A percentile compares a stretch with the other conserved stretches of the same genome.
Conservation (phyloP, 1,284 basidiomycete species). For the Coniferiporia weirii region DNA sequence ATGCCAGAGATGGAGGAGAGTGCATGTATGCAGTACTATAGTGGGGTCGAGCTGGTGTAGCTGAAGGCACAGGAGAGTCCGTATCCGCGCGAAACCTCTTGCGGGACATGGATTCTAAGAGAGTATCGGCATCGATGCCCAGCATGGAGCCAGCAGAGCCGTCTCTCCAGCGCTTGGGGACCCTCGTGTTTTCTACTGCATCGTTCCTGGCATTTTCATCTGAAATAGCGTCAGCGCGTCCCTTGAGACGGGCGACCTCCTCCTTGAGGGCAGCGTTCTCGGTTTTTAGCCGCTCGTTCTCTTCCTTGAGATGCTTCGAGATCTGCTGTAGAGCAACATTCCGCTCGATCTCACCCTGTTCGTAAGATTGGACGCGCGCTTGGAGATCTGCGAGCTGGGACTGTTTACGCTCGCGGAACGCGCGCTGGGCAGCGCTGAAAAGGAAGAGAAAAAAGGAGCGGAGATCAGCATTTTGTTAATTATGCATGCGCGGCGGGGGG, state of each 20-base stretch:
- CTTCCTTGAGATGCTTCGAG: slow-evolving; percentile 83
- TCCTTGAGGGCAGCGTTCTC: slow-evolving; percentile 62
- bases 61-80: slow-evolving; percentile 25
- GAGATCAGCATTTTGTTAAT: background rate
- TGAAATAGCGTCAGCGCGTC: slow-evolving; percentile 34
- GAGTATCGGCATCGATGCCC: slow-evolving; percentile 17
- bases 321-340: slow-evolving; percentile 83
- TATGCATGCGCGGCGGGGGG: background rate
- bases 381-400: slow-evolving; percentile 88
- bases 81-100: slow-evolving; percentile 41
- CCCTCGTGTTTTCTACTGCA: background rate
- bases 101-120: slow-evolving; percentile 33
- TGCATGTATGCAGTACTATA: slow-evolving; percentile 22
- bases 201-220: slow-evolving; percentile 20
- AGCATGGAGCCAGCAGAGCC: slow-evolving; percentile 34
- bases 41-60: slow-evolving; percentile 20
- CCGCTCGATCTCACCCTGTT: slow-evolving; percentile 86
- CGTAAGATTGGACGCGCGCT: slow-evolving; percentile 80
- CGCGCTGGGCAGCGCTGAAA: slow-evolving; percentile 80
- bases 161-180: slow-evolving; percentile 54
- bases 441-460: slow-evolving; percentile 15
- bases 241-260: slow-evolving; percentile 49
- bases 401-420: slow-evolving; percentile 87
- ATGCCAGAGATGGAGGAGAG: slow-evolving; percentile 40
- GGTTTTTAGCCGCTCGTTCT: slow-evolving; percentile 68